Conservation (phyloP, 1,284 basidiomycete genomes). For the Puccinia brachypodii region DNA sequence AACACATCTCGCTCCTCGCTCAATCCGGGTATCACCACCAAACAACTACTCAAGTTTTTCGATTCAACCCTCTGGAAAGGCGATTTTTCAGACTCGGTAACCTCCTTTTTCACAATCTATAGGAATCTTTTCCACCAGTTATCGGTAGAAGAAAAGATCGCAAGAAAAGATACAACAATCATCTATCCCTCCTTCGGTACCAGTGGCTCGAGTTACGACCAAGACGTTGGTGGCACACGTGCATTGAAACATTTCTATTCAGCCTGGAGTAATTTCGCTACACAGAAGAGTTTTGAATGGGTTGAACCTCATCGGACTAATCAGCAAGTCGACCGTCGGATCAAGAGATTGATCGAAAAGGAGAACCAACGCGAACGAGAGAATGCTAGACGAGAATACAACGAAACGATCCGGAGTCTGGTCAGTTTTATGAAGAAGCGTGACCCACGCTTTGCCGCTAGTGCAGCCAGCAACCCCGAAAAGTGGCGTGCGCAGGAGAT, state of each 20-base stretch:
- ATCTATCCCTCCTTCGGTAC: constrained; percentile 81
- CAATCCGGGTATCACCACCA: constrained; percentile 25
- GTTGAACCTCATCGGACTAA: constrained; percentile 76
- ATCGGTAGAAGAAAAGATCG: constrained; percentile 73
- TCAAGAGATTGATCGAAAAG: constrained; percentile 89
- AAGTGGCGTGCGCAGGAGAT: constrained; percentile 49
- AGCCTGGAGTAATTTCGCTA: constrained; percentile 82
- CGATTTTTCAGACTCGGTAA: constrained; percentile 34
- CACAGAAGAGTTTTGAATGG: constrained; percentile 88
- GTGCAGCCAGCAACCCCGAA: constrained; percentile 52
- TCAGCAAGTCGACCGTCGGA: constrained; percentile 81
- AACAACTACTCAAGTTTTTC: constrained; percentile 40
- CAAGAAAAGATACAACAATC: constrained; percentile 59
- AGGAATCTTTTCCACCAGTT: constrained; percentile 82
- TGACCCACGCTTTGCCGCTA: constrained; percentile 73
- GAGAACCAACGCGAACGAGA: constrained; percentile 92
- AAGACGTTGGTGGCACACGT: constrained; percentile 9
- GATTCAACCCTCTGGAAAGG: constrained; percentile 46
- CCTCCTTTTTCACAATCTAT: constrained; percentile 79
- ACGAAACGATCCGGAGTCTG: constrained; percentile 82
- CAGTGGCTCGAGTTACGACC: constrained; percentile 70
- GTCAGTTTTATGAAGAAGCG: constrained; percentile 86
- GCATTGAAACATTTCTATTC: constrained; percentile 69
- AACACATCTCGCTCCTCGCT: constrained; percentile 22
- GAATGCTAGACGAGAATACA: constrained; percentile 84